These are phyloP conservation scores for Rhinocladiella mackenziei DNA, from an alignment of 2,329 filamentous ascomycete species.

Conservation along the genomic window DNA sequence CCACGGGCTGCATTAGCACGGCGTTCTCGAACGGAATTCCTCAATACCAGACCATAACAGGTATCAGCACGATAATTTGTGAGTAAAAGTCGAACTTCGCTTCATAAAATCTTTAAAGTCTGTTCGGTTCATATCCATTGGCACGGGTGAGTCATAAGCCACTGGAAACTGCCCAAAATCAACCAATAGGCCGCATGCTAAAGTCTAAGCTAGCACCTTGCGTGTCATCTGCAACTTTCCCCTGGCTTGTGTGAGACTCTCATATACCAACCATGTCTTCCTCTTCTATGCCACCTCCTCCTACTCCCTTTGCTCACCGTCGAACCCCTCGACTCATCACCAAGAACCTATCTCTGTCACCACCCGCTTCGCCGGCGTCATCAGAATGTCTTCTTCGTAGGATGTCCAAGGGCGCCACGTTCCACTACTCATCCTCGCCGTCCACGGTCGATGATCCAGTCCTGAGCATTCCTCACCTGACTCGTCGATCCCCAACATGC, in stretches of 20 bases:
- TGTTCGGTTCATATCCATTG: constrained; percentile 20
- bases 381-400: constrained; percentile 36
- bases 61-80: constrained; percentile 12
- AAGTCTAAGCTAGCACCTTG: constrained; percentile 20
- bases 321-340: constrained; percentile 28
- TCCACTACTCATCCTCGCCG: constrained; percentile 45
- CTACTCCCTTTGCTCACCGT: constrained; percentile 30
- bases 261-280: constrained; percentile 27
- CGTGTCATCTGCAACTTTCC: constrained; percentile 25
- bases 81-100: constrained; percentile 19
- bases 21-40: not conserved
- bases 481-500: constrained; percentile 62
- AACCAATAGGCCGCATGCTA: constrained; percentile 24
- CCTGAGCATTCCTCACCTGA: constrained; percentile 48
- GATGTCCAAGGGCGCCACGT: constrained; percentile 66
- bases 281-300: constrained; percentile 25
- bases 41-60: constrained; percentile 1
- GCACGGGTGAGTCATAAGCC: constrained; percentile 25
- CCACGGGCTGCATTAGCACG: constrained; percentile 1
- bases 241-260: constrained; percentile 16
- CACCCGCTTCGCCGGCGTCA: constrained; percentile 27
- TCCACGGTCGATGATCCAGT: constrained; percentile 43
- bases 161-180: constrained; percentile 12
- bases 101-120: constrained; percentile 12
- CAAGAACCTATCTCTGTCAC: constrained; percentile 24